A percentile compares a stretch with the other conserved stretches of the same genome.
These are phyloP conservation scores for Fusarium sp. DNA, from an alignment of 2,329 filamentous ascomycete species.

Conservation along the genomic window DNA sequence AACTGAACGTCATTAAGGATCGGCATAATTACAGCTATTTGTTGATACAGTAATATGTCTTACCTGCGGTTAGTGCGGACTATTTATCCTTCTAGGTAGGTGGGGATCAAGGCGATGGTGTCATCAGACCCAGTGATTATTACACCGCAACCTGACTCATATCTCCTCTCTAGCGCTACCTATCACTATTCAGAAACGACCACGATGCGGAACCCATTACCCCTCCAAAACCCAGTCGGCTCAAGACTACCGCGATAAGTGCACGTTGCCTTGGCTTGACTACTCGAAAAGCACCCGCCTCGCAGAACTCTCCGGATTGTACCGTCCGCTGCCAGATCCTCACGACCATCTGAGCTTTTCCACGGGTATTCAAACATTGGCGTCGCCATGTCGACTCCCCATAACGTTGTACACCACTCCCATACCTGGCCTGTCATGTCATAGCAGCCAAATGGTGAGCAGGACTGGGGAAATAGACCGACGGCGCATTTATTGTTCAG, in stretches of 20 bases:
- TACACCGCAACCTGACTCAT: background rate
- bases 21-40: background rate
- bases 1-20: background rate
- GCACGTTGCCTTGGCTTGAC: background rate
- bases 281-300: background rate
- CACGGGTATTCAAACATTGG: background rate
- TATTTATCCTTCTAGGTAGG: background rate
- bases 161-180: background rate
- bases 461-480: background rate
- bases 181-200: background rate
- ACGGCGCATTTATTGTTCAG: background rate
- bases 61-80: background rate
- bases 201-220: background rate
- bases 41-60: accelerated
- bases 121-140: background rate
- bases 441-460: background rate
- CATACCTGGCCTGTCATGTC: background rate
- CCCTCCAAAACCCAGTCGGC: background rate
- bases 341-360: background rate
- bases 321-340: background rate
- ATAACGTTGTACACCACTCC: background rate
- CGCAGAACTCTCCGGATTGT: background rate
- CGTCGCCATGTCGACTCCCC: background rate
- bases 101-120: background rate
- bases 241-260: background rate